These are phyloP conservation scores for Neurospora cerealis DNA, from an alignment of 495 filamentous ascomycete species.

Conservation along the genomic window DNA sequence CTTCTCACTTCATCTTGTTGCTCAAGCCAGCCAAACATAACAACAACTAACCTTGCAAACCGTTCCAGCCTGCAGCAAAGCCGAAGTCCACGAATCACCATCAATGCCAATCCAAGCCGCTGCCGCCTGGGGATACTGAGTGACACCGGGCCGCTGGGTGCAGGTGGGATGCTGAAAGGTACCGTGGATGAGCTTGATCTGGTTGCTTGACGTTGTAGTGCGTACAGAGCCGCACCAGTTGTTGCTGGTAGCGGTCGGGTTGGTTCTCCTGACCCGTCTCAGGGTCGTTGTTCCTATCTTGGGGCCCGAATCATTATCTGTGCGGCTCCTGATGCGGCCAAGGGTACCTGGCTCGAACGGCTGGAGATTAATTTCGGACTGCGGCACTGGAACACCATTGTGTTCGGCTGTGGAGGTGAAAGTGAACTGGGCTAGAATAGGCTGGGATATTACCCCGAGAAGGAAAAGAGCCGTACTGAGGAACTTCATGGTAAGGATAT, in stretches of 20 bases:
- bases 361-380: conserved; percentile 16
- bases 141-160: conserved; percentile 9
- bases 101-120: conserved; percentile 25
- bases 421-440: conserved; percentile 11
- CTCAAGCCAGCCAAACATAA: background rate
- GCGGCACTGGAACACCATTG: conserved; percentile 17
- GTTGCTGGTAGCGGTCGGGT: conserved; percentile 6
- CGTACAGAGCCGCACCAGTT: conserved; percentile 26
- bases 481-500: conserved; percentile 5
- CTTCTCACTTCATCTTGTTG: background rate
- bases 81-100: conserved; percentile 11
- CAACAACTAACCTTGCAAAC: conserved; percentile 17
- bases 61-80: conserved; percentile 20
- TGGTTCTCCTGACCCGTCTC: conserved; percentile 8
- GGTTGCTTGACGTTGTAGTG: conserved; percentile 9
- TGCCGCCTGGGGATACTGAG: conserved; percentile 16
- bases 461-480: conserved; percentile 3
- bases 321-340: background rate
- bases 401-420: conserved; percentile 13
- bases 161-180: conserved; percentile 17
- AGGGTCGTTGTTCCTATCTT: background rate
- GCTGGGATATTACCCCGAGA: conserved; percentile 8
- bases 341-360: conserved; percentile 8
- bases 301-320: background rate
- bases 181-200: conserved; percentile 17